Base-by-base conservation (phyloP, 306 rosid species). In the Pyrus pyrifolia region DNA sequence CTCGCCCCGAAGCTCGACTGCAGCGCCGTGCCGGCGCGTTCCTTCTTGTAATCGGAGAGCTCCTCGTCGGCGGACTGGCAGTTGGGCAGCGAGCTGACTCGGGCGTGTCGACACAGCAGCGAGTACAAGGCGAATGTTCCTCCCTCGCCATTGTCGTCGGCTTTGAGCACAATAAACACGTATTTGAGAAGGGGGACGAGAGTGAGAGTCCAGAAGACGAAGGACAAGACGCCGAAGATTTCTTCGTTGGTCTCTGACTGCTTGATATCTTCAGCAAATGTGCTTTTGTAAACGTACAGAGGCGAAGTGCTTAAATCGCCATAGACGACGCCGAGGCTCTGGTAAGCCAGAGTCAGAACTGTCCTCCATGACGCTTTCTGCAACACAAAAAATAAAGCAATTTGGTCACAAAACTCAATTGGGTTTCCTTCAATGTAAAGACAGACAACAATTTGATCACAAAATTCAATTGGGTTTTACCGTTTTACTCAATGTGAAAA, bases 301-400 rank as follows among this genome's bases (percentile, higher is more conserved):
- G 99, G 99, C 62, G 99, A 95, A 74, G 83, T 95, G 83, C 99
- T 91, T 81, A 95, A 91, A 84, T 95, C 99, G 4, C 99, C 99
- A 71, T 95, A 95, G 44, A 95, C 99, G 22, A 95, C 97, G 52
- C 99, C 99, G 12, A 95, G 89, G 53, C 99, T 95, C 86, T 95
- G 99, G 73, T 88, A 95, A 40, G 99, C 99, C 82, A 95, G 69
- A 76, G 90, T 86, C 74, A 92, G 77, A 83, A 92, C 69, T 58
- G 93, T 75, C 86, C 69, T 89, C 99, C 99, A 95, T n/a, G 96
- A 91, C 15, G 86, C 89, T 73, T 55, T 84, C 99, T 95, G 86
- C 80, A 59, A 49, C 68, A 72, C 79, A 18, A 42, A 3, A 60
- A 53, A 65, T 35, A 51, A 22, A 68, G 49, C 84, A 81, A 78